Percentiles rank a stretch among this genome's conserved stretches.
Conservation (phyloP, 192 early-diverging fungal species). For the Umbelopsis sp. region DNA sequence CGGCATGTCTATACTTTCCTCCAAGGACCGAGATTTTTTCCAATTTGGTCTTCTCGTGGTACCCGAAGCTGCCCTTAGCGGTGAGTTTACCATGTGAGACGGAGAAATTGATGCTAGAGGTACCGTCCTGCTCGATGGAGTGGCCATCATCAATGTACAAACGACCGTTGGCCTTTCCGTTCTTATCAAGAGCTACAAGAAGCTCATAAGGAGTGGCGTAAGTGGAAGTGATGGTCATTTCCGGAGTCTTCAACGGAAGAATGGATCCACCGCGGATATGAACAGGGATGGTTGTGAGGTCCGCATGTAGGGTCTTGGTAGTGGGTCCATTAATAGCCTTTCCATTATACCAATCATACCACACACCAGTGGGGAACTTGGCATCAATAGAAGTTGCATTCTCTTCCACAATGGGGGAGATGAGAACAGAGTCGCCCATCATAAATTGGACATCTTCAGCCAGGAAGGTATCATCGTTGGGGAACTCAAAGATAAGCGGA, state of each 20-base stretch:
- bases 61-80: constrained; percentile 30
- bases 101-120: constrained; percentile 28
- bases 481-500: constrained; percentile 59
- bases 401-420: constrained; percentile 60
- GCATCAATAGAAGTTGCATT: constrained; percentile 55
- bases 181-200: constrained; percentile 57
- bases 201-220: constrained; percentile 47
- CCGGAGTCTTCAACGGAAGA: constrained; percentile 53
- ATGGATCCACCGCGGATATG: constrained; percentile 63
- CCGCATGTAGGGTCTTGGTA: constrained; percentile 44
- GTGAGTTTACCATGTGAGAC: constrained; percentile 24
- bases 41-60: constrained; percentile 16
- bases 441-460: constrained; percentile 64
- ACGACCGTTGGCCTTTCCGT: constrained; percentile 49
- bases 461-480: constrained; percentile 30
- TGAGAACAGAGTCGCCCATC: constrained; percentile 57
- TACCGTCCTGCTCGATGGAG: constrained; percentile 35
- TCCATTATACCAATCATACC: constrained; percentile 65
- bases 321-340: constrained; percentile 25
- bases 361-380: constrained; percentile 61
- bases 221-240: constrained; percentile 51
- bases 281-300: constrained; percentile 60
- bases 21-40: constrained; percentile 18
- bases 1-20: background rate
- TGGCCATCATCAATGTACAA: constrained; percentile 69